Evolutionary conservation across 805 yeast species (phyloP).

Genomic region (Pichia phayaonensis): DNA sequence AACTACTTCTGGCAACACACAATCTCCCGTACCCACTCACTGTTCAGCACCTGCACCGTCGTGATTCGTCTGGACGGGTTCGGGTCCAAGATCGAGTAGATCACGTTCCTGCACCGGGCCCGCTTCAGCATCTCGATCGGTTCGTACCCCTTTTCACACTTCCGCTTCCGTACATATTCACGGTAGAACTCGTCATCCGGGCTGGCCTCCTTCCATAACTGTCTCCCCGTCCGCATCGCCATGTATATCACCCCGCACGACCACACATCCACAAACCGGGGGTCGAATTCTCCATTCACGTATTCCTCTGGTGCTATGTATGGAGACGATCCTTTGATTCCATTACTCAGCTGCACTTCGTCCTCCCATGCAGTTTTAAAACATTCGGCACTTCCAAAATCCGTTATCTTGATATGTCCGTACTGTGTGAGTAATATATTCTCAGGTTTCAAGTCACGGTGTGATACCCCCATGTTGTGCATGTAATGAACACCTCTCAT

Average conservation of each 20-base stretch:
- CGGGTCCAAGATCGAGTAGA: slow-evolving; percentile 90
- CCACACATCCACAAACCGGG: slow-evolving; percentile 82
- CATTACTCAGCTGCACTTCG: slow-evolving; percentile 60
- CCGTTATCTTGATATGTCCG: slow-evolving; percentile 76
- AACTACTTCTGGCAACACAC: slow-evolving; percentile 46
- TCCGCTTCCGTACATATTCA: slow-evolving; percentile 69
- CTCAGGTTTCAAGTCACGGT: slow-evolving; percentile 86
- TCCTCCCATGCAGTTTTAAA: slow-evolving; percentile 80
- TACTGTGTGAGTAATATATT: slow-evolving; percentile 65
- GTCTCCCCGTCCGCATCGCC: slow-evolving; percentile 94
- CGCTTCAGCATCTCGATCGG: slow-evolving; percentile 83
- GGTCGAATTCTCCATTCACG: slow-evolving; percentile 59
- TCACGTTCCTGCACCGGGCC: slow-evolving; percentile 86
- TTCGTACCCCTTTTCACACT: slow-evolving; percentile 78
- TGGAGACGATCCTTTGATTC: slow-evolving; percentile 81
- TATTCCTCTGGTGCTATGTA: slow-evolving; percentile 90
- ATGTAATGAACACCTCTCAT: slow-evolving; percentile 78
- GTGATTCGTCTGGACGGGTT: slow-evolving; percentile 81
- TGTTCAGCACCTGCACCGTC: slow-evolving; percentile 77
- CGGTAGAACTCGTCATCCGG: slow-evolving; percentile 74
- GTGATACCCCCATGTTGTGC: slow-evolving; percentile 88
- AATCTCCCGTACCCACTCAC: slow-evolving; percentile 95
- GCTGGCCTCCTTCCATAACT: slow-evolving; percentile 81
- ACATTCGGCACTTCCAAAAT: slow-evolving; percentile 82
- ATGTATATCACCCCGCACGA: slow-evolving; percentile 87